Base-by-base conservation (phyloP, 2,329 filamentous ascomycete species). In the Fusarium poae region DNA sequence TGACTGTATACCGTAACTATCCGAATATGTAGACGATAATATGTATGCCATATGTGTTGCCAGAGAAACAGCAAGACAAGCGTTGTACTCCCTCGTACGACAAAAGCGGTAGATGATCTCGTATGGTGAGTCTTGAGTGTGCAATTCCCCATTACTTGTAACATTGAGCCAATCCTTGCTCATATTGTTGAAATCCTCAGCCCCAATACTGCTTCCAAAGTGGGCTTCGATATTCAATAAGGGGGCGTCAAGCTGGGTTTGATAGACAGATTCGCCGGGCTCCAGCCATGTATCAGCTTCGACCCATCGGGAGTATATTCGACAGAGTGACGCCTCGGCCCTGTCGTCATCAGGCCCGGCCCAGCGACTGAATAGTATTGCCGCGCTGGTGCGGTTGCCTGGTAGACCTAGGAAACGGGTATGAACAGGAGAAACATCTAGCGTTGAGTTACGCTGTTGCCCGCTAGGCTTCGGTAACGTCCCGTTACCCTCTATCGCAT, bases 321-420 rank as follows among this genome's bases (percentile, higher is more conserved):
- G 30, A 15, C 30, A 49, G 2, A 49, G 30, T 23, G 39, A n/a
- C n/a, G n/a, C n/a, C n/a, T n/a, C n/a, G n/a, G n/a, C n/a, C n/a
- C n/a, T n/a, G n/a, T n/a, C n/a, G n/a, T n/a, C n/a, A n/a, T n/a
- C 2, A 12, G 10, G 18, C 9, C 0, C 10, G 34, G 0, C 7
- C 15, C 2, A 8, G 15, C 18, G 32, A 18, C 8, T 3, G 34
- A 44, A 44, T n/a, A 44, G 18, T 44, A 44, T 44, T 44, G 42
- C 16, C 29, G 42, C 10, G 10, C 42, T 27, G 23, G 11, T 7
- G 12, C 1, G 16, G 29, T n/a, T 44, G 16, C 11, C 23, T 12
- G 23, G 23, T n/a, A 44, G 6, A 27, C 27, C 23, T 5, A 44
- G 16, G 18, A 27, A 18, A 18, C 8, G 37, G 16, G 10, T 23